Percentiles rank a stretch among this genome's conserved stretches.
These are phyloP conservation scores for Boletellus ananiceps DNA, from an alignment of 768 basidiomycete genomes.

Conservation along the genomic window DNA sequence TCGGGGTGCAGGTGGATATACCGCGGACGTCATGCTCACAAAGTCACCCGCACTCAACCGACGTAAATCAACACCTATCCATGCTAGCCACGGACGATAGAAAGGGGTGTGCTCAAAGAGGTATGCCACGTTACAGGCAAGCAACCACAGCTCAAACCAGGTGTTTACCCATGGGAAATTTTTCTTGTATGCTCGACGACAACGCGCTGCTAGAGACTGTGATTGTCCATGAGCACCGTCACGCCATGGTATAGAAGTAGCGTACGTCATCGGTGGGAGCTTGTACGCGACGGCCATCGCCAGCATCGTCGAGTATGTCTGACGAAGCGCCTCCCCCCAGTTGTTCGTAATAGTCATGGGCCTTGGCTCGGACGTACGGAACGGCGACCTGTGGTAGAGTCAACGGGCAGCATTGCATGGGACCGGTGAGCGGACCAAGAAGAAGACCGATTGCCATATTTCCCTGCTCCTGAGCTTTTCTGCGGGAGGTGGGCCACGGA, in stretches of 20 bases:
- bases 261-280: constrained; percentile 52
- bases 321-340: constrained; percentile 75
- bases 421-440: constrained; percentile 57
- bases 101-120: constrained; percentile 82
- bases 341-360: constrained; percentile 86
- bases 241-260: constrained; percentile 1
- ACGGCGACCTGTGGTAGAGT: constrained; percentile 55
- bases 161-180: constrained; percentile 82
- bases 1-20: neutral
- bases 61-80: constrained; percentile 80
- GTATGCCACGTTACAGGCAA: constrained; percentile 83
- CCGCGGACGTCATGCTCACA: constrained; percentile 40
- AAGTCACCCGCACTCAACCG: constrained; percentile 76
- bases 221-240: constrained; percentile 2
- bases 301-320: constrained; percentile 58
- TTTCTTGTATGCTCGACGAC: constrained; percentile 61
- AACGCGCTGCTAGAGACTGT: constrained; percentile 49
- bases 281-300: constrained; percentile 41
- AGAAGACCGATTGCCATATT: constrained; percentile 69
- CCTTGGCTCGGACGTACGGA: constrained; percentile 86
- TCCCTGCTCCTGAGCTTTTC: constrained; percentile 66
- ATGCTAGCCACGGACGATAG: constrained; percentile 88
- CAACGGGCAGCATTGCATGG: neutral
- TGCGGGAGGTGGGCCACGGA: constrained; percentile 57
- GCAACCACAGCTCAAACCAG: constrained; percentile 73